Percentiles rank a stretch among this genome's conserved stretches.
phyloP scores from a whole-genome alignment of 805 yeast genomes.

The Candida argentea region DNA sequence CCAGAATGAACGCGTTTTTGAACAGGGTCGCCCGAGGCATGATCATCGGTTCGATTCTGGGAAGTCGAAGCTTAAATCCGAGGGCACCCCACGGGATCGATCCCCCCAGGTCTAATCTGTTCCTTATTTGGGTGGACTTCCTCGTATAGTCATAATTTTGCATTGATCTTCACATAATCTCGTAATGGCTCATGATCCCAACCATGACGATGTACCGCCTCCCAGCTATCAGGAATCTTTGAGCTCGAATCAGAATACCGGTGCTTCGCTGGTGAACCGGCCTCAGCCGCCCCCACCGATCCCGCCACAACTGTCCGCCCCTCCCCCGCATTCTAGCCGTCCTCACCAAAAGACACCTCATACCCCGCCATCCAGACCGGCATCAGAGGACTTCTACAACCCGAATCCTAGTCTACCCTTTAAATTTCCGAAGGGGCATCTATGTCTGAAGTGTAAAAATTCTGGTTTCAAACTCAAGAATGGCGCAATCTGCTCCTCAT shows the following conservation, averaged over 20 bases:
- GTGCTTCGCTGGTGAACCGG: too few species aligned
- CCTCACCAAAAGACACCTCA: slow-evolving; percentile 5
- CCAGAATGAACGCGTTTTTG: too few species aligned
- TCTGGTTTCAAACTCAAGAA: slow-evolving; percentile 20
- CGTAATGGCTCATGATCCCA: neutral
- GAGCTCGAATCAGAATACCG: too few species aligned
- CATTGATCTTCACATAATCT: too few species aligned
- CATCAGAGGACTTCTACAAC: slow-evolving; percentile 6
- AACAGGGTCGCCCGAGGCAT: too few species aligned
- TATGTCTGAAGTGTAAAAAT: slow-evolving; percentile 25
- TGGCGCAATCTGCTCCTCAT: slow-evolving; percentile 17
- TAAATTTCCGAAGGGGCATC: slow-evolving; percentile 18
- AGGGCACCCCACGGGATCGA: too few species aligned
- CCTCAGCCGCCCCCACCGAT: too few species aligned
- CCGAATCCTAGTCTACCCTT: slow-evolving; percentile 14
- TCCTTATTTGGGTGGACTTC: too few species aligned
- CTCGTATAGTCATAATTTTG: too few species aligned
- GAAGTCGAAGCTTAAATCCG: too few species aligned
- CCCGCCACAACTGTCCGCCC: slow-evolving; percentile 3
- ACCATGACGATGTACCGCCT: slow-evolving; percentile 15
- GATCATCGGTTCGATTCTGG: too few species aligned
- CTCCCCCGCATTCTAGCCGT: slow-evolving; percentile 3
- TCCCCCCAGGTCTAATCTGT: too few species aligned
- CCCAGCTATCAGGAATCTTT: slow-evolving; percentile 42
- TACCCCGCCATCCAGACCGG: slow-evolving; percentile 2